Percentiles rank a stretch among this genome's conserved stretches.
Conservation (phyloP, 805 yeast species). For the Cyberlindnera euphorbiae region DNA sequence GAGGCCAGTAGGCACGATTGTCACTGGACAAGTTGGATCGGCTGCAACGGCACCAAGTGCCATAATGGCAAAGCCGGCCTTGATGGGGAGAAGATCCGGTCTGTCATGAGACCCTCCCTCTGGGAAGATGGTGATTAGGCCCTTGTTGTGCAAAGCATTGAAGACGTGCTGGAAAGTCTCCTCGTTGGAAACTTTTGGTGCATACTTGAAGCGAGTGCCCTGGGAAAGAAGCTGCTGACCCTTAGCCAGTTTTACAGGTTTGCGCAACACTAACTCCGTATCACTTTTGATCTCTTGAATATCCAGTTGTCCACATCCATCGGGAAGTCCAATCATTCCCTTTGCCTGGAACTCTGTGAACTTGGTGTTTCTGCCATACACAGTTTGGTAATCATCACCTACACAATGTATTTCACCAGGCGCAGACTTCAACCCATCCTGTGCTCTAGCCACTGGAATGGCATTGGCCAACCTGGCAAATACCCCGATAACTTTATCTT, state of each 20-base stretch:
- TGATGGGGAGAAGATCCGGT: constrained; percentile 81
- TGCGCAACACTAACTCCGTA: constrained; percentile 58
- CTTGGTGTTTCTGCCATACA: constrained; percentile 60
- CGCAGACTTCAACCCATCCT: constrained; percentile 70
- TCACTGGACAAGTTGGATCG: constrained; percentile 67
- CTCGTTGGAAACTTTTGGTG: constrained; percentile 80
- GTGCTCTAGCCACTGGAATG: constrained; percentile 88
- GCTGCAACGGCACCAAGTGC: constrained; percentile 88
- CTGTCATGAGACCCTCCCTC: constrained; percentile 98
- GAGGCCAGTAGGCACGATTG: constrained; percentile 93
- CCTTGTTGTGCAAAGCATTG: constrained; percentile 68
- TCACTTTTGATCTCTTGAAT: constrained; percentile 65
- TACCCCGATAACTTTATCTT: constrained; percentile 62
- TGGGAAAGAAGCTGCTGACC: constrained; percentile 42
- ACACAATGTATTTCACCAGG: constrained; percentile 62
- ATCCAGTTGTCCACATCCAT: constrained; percentile 71
- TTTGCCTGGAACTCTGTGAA: constrained; percentile 57
- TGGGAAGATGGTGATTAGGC: constrained; percentile 88
- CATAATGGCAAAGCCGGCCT: constrained; percentile 98
- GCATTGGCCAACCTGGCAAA: constrained; percentile 69
- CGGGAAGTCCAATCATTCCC: constrained; percentile 74
- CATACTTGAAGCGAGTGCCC: constrained; percentile 68
- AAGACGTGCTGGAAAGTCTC: constrained; percentile 79
- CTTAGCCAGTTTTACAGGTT: constrained; percentile 57
- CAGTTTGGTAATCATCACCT: constrained; percentile 39